Base-by-base conservation (phyloP, 257 asterid species). In the Echium plantagineum region DNA sequence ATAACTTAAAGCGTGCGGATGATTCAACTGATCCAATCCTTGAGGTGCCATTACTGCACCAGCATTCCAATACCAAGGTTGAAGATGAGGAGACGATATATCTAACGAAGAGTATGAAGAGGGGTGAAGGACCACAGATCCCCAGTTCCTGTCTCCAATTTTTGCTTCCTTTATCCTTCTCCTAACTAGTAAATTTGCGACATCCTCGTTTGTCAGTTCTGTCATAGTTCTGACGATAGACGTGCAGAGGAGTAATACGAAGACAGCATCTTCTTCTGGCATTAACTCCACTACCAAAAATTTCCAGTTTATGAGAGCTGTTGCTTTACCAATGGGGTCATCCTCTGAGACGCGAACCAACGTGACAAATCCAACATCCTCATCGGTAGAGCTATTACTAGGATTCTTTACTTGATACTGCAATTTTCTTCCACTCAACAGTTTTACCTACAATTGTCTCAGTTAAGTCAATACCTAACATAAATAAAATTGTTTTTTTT, bases 291-390 rank as follows among this genome's bases (percentile, higher is more conserved):
- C 76, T 20, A 67, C 74, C 15, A 75, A 72, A 7, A 83, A 76
- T 83, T 79, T 87, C 98, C 98, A 90, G 83, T 90, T 87, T 22
- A 90, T 31, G 20, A 90, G 90, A 17, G 93, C 96, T 0, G 98
- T 87, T 54, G 98, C 98, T 77, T 80, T 85, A 51, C 96, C 96
- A 2, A 65, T 63, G 0, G 82, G 94, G 70, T 75, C 46, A 46
- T 82, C 94, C n/a, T 83, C 93, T 0, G 90, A 81, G 77, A 62
- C 74, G 63, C 96, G 80, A 53, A 85, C 66, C 20, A 90, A 7
- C 6, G 98, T 90, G 61, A 83, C 71, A 52, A 78, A 90, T 21
- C 81, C 94, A 21, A 69, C 78, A 35, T 84, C 95, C 54, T 78
- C 88, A 38, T 65, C 68, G 24, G 20, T 60, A 9, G 64, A 26